A percentile compares a stretch with the other conserved stretches of the same genome.
Conservation (phyloP, 75 land plant genomes). For the Pseudotsuga menziesii region DNA sequence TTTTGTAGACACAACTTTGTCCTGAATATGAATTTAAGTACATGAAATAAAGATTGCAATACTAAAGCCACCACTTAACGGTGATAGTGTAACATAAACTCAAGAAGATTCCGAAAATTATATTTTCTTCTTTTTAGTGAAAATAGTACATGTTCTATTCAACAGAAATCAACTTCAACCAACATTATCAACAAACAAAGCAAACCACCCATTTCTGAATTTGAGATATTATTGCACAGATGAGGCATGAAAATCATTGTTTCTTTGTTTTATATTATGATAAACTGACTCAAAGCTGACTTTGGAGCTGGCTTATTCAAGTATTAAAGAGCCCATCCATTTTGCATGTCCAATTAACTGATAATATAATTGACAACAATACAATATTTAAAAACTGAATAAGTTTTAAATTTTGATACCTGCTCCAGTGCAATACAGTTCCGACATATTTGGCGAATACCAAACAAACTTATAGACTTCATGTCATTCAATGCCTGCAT, state of each 20-base stretch:
- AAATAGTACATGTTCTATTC: background rate
- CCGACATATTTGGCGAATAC: slow-evolving; percentile 94
- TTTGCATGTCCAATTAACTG: background rate
- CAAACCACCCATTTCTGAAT: background rate
- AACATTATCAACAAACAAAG: background rate
- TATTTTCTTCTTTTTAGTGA: background rate
- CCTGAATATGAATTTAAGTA: background rate
- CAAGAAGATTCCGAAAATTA: background rate
- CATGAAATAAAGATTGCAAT: background rate
- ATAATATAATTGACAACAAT: background rate
- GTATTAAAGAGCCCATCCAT: background rate
- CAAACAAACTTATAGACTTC: slow-evolving; percentile 83
- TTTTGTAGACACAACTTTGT: background rate
- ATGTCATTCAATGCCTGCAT: slow-evolving; percentile 83
- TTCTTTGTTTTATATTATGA: background rate
- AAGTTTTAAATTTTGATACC: slow-evolving; percentile 33
- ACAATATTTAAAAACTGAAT: slow-evolving; percentile 3
- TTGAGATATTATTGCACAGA: background rate
- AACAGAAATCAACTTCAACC: background rate
- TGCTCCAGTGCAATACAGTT: slow-evolving; percentile 97
- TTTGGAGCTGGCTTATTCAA: background rate
- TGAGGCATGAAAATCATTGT: background rate
- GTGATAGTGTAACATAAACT: background rate
- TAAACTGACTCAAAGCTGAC: background rate
- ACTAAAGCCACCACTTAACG: background rate